Evolutionary conservation across 2,329 filamentous ascomycete genomes (phyloP).

Genomic region (Cercospora citrullina): DNA sequence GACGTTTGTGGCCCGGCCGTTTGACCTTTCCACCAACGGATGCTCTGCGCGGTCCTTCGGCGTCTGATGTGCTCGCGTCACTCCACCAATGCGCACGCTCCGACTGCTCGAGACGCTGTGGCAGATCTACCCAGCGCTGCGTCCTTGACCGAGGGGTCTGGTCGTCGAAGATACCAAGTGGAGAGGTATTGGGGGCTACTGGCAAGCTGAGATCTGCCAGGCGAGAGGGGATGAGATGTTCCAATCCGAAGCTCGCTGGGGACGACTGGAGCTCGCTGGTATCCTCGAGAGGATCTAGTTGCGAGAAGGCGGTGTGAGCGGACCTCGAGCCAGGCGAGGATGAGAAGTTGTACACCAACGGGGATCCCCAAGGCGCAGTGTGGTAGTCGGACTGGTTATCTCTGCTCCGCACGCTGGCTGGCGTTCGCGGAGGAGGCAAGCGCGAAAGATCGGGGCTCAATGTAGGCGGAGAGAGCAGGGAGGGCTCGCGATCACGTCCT

Average conservation of each 20-base stretch:
- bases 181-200: constrained; percentile 18
- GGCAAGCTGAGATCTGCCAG: constrained; percentile 30
- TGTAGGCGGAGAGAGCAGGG: constrained; percentile 12
- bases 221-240: constrained; percentile 39
- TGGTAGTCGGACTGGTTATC: constrained; percentile 43
- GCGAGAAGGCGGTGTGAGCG: constrained; percentile 36
- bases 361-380: constrained; percentile 89
- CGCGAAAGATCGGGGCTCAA: constrained; percentile 30
- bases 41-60: constrained; percentile 29
- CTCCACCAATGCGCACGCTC: constrained; percentile 72
- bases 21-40: constrained; percentile 10
- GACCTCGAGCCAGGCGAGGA: constrained; percentile 45
- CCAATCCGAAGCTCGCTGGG: constrained; percentile 37
- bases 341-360: constrained; percentile 65
- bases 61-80: constrained; percentile 65
- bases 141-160: constrained; percentile 36
- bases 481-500: constrained; percentile 8
- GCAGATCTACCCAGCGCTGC: constrained; percentile 38
- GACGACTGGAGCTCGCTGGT: constrained; percentile 34
- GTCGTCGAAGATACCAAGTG: constrained; percentile 25
- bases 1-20: constrained; percentile 40
- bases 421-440: constrained; percentile 34
- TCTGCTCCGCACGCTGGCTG: constrained; percentile 31
- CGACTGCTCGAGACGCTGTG: constrained; percentile 28
- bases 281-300: constrained; percentile 34